Conservation (phyloP, 768 basidiomycete species). For the Psilocybe cubensis region DNA sequence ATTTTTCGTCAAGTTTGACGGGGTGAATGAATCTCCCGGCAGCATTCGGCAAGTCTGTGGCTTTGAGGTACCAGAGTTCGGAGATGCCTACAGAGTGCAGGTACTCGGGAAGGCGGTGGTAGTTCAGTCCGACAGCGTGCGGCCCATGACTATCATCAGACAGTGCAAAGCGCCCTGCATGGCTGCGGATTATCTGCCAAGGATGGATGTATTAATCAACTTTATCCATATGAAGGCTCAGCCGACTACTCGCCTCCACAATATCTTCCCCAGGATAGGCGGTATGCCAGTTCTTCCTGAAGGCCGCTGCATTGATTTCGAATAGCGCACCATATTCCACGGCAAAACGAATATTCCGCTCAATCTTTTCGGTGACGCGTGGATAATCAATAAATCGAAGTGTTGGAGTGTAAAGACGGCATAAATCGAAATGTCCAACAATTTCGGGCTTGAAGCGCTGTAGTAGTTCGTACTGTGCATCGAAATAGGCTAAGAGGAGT, state of each 20-base stretch:
- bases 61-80: slow-evolving; percentile 67
- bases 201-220: slow-evolving; percentile 1
- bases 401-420: slow-evolving; percentile 79
- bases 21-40: slow-evolving; percentile 50
- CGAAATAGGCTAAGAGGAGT: slow-evolving; percentile 77
- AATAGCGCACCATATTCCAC: slow-evolving; percentile 88
- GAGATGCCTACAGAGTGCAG: slow-evolving; percentile 59
- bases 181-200: slow-evolving; percentile 66
- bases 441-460: slow-evolving; percentile 79
- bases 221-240: background rate
- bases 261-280: slow-evolving; percentile 86
- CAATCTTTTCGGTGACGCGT: slow-evolving; percentile 62
- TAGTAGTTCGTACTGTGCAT: slow-evolving; percentile 79
- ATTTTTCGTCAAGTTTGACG: slow-evolving; percentile 50
- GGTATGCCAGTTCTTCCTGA: slow-evolving; percentile 87
- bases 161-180: slow-evolving; percentile 77
- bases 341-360: slow-evolving; percentile 76
- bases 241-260: slow-evolving; percentile 52
- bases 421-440: slow-evolving; percentile 93
- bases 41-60: slow-evolving; percentile 40
- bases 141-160: slow-evolving; percentile 98
- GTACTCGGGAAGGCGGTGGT: slow-evolving; percentile 67
- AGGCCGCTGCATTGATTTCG: slow-evolving; percentile 91
- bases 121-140: slow-evolving; percentile 86
- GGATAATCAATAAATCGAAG: slow-evolving; percentile 60